Conservation (phyloP, 2,329 filamentous ascomycete species). For the Emmonsiellopsis sp. region DNA sequence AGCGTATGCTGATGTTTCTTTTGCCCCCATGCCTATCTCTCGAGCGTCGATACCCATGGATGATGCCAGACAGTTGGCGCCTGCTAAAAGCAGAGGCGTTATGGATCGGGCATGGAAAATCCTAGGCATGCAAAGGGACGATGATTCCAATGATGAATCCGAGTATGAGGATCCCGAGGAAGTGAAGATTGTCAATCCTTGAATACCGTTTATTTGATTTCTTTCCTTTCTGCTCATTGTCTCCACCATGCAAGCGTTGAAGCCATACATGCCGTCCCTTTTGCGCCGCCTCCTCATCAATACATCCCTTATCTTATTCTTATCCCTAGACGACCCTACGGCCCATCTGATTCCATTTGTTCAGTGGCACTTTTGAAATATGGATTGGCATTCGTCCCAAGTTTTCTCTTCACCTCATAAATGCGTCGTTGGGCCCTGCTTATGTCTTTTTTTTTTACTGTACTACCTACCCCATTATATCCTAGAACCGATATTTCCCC, state of each 20-base stretch:
- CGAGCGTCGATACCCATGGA: not conserved
- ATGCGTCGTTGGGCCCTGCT: too few species aligned
- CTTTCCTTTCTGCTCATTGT: not conserved
- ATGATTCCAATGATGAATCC: conserved; percentile 6
- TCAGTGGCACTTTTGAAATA: too few species aligned
- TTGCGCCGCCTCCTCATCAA: not conserved
- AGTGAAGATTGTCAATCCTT: conserved; percentile 9
- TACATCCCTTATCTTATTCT: too few species aligned
- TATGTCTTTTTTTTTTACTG: too few species aligned
- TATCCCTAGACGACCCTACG: too few species aligned
- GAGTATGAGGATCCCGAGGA: conserved; percentile 2
- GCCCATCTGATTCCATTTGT: not conserved
- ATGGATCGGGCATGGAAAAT: conserved; percentile 35
- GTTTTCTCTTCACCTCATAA: too few species aligned
- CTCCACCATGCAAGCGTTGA: not conserved
- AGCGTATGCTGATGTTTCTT: not conserved
- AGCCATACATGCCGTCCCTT: not conserved
- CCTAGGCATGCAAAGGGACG: conserved; percentile 27
- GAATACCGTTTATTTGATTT: not conserved
- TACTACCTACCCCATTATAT: too few species aligned
- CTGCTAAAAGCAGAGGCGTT: conserved; percentile 25
- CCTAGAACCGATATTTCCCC: too few species aligned
- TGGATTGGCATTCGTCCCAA: too few species aligned
- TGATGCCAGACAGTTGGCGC: conserved; percentile 12
- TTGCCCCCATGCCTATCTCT: not conserved